These are phyloP conservation scores for Penicillium sp. DNA, from an alignment of 2,329 filamentous ascomycete genomes.

Conservation along the genomic window DNA sequence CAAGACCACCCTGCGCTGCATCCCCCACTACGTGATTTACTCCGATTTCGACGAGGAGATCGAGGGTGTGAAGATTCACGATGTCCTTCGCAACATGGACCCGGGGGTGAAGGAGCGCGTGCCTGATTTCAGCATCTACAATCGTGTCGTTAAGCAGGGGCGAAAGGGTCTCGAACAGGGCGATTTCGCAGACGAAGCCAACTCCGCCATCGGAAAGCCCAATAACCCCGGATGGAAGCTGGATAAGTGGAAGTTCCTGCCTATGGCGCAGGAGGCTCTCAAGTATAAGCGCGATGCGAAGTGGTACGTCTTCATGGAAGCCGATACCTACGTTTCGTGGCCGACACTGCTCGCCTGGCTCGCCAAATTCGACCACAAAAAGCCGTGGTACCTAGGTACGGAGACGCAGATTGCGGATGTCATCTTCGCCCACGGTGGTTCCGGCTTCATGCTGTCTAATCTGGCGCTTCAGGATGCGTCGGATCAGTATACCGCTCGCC, in stretches of 20 bases:
- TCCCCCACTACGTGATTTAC: conserved; percentile 61
- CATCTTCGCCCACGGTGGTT: conserved; percentile 59
- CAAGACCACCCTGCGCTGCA: conserved; percentile 58
- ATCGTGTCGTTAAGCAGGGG: conserved; percentile 50
- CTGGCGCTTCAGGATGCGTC: conserved; percentile 52
- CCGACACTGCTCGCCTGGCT: conserved; percentile 59
- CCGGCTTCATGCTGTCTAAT: conserved; percentile 57
- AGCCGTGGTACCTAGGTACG: conserved; percentile 59
- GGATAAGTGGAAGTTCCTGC: conserved; percentile 64
- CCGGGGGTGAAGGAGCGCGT: conserved; percentile 43
- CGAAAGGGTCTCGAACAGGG: conserved; percentile 46
- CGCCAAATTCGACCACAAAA: conserved; percentile 51
- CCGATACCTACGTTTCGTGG: conserved; percentile 62
- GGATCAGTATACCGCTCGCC: conserved; percentile 47
- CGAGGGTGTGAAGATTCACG: conserved; percentile 54
- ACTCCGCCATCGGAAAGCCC: conserved; percentile 44
- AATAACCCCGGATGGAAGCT: conserved; percentile 57
- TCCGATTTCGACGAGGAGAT: conserved; percentile 62
- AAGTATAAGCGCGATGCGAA: conserved; percentile 51
- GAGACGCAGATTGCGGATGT: conserved; percentile 57
- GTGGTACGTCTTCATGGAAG: conserved; percentile 65
- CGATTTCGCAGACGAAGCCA: conserved; percentile 44
- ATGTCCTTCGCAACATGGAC: conserved; percentile 54
- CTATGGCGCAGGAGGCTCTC: conserved; percentile 57
- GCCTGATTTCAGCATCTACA: conserved; percentile 58